Base-by-base conservation (phyloP, 2,329 filamentous ascomycete species). In the Phoma sp. region DNA sequence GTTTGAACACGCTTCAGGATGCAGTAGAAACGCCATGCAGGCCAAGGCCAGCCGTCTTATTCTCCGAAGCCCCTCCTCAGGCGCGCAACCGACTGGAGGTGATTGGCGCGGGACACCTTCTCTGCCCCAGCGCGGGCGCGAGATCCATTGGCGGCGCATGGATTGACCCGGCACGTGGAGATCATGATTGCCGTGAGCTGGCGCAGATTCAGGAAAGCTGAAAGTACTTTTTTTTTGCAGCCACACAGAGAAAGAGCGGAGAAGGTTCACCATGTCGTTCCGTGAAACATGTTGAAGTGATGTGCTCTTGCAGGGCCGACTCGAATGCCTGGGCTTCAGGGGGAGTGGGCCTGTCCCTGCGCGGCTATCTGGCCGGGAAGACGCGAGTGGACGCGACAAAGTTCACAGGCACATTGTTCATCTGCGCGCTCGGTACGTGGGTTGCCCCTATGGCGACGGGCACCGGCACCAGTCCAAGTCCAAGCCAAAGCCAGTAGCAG, bases 361-460 rank as follows among this genome's bases (percentile, higher is more conserved):
- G 18, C 18, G 18, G 18, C 18, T 18, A 18, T 18, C 18, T 18
- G 18, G 18, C 18, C 18, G 29, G 29, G 7, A 11, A 11, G 29
- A 30, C 11, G 29, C 7, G 11, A 11, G 29, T n/a, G 10, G 9
- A 29, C 22, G 42, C 42, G 32, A 24, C 9, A 44, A 10, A 45
- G 41, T n/a, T 33, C 18, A 43, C 9, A 10, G 4, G 4, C 1
- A 24, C 25, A 35, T 4, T 29, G 5, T 14, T 5, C 18, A 36
- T 36, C 46, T 41, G 37, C 33, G 37, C 45, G 46, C 46, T 41
- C 46, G 46, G 37, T 35, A 41, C 27, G 29, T 48, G 37, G 23
- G 27, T 24, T 29, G 25, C 46, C 29, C 45, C 35, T 38, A 38
- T 33, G 40, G 30, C 14, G 41, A 33, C 24, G 27, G 33, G 29